Base-by-base conservation (phyloP, 176 grass and related monocot genomes). In the Chrysopogon serrulatus region DNA sequence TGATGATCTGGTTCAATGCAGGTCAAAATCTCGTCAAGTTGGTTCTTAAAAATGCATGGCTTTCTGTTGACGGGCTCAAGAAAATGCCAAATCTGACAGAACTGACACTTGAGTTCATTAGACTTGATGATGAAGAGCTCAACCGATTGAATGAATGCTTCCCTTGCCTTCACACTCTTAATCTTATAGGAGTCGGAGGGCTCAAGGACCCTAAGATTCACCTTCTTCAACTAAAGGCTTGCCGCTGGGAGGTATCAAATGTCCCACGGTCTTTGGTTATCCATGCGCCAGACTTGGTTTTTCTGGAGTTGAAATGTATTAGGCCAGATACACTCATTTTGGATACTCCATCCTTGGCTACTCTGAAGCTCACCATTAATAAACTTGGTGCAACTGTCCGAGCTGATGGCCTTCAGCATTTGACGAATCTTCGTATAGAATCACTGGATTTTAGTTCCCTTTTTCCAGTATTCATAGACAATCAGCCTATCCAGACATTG, bases 121-220 rank as follows among this genome's bases (percentile, higher is more conserved):
- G 92, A 85, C 79, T 95, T 69, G 88, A 91, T 26, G 89, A 98
- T 66, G 87, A 92, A 85, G 54, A 95, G 30, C 90, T 98, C 51
- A 76, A 74, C 36, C 86, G 78, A 84, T 53, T 95, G 83, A 98
- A 95, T 48, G 87, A 86, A 41, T 98, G 88, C 77, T 98, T 95
- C 45, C 86, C 92, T 73, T 85, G 87, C 86, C 95, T 95, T 69
- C 78, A 93, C 61, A 79, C 83, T 59, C 90, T 93, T 74, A 82
- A 89, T 57, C 86, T 98, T 87, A 91, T 91, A 34, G 84, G 73
- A 57, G 95, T 98, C 2, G 90, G 90, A 32, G 90, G 90, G 11
- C 89, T 95, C 42, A 95, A 88, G 83, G 57, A 88, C 27, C 92
- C 92, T 23, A 90, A 89, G 31, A 79, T 91, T 84, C 28, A 61